Percentiles rank a stretch among this genome's conserved stretches.
Evolutionary conservation across 768 basidiomycete genomes (phyloP).

Genomic region (Suillus alpinus): DNA sequence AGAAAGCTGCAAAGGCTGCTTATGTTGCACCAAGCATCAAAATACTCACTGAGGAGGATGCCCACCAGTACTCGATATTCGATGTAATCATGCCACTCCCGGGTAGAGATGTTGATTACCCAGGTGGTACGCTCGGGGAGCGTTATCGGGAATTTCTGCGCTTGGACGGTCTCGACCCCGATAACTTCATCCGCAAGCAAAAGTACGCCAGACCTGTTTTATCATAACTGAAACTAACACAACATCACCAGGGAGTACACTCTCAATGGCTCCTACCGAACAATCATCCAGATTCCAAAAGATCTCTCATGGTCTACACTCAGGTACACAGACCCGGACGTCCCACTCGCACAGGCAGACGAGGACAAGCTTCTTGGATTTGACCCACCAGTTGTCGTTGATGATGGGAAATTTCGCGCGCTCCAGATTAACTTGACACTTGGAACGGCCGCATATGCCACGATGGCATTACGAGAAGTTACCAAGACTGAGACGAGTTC

Average conservation of each 20-base stretch:
- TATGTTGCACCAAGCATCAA: slow-evolving; percentile 64
- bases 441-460: slow-evolving; percentile 92
- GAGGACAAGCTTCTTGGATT: slow-evolving; percentile 88
- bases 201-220: slow-evolving; percentile 48
- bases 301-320: slow-evolving; percentile 80
- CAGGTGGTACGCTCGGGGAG: slow-evolving; percentile 84
- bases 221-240: slow-evolving; percentile 8
- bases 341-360: slow-evolving; percentile 89
- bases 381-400: slow-evolving; percentile 61
- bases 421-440: slow-evolving; percentile 83
- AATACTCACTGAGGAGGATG: slow-evolving; percentile 72
- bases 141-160: slow-evolving; percentile 78
- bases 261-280: slow-evolving; percentile 89
- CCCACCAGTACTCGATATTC: slow-evolving; percentile 81
- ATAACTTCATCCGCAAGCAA: slow-evolving; percentile 87
- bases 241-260: slow-evolving; percentile 72
- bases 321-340: slow-evolving; percentile 90
- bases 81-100: slow-evolving; percentile 98
- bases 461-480: slow-evolving; percentile 94
- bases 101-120: slow-evolving; percentile 91
- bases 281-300: slow-evolving; percentile 82
- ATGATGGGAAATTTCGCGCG: slow-evolving; percentile 82
- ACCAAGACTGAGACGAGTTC: slow-evolving; percentile 96
- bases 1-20: slow-evolving; percentile 20
- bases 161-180: slow-evolving; percentile 86